Evolutionary conservation across 495 filamentous ascomycete species (phyloP).

Genomic region (Rhypophila decipiens): DNA sequence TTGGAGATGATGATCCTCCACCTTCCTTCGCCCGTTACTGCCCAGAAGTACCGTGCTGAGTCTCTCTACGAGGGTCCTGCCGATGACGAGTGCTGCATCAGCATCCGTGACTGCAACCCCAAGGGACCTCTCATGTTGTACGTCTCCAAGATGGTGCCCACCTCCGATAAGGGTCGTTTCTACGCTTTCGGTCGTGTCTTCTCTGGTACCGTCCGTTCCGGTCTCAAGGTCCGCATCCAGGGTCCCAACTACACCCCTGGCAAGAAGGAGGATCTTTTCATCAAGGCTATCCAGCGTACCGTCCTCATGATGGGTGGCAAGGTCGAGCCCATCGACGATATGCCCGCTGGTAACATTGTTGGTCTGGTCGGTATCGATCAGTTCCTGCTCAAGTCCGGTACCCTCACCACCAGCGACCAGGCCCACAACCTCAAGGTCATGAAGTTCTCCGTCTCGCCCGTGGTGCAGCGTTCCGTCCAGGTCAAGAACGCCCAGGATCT

Average conservation of each 20-base stretch:
- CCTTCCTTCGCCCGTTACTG: conserved; percentile 90
- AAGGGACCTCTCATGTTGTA: conserved; percentile 99
- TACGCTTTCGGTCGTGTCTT: conserved; percentile 99
- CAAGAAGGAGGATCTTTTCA: conserved; percentile 97
- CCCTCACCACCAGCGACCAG: conserved; percentile 91
- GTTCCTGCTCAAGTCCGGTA: conserved; percentile 99
- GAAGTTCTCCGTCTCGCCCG: conserved; percentile 99
- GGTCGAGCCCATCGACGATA: conserved; percentile 98
- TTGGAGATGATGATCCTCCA: conserved; percentile 99
- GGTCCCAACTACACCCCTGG: conserved; percentile 97
- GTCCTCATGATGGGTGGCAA: conserved; percentile 99
- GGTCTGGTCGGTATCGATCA: conserved; percentile 99
- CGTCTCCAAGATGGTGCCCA: conserved; percentile 99
- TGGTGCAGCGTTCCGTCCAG: conserved; percentile 97
- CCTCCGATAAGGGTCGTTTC: conserved; percentile 99
- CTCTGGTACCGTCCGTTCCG: conserved; percentile 92
- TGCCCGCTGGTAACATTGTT: conserved; percentile 98
- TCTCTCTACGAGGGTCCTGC: conserved; percentile 96
- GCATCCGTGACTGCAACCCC: conserved; percentile 96
- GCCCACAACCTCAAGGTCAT: conserved; percentile 99
- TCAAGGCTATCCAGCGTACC: conserved; percentile 99
- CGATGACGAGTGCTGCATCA: conserved; percentile 87
- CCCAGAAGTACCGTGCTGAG: conserved; percentile 97
- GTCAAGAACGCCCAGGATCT: conserved; percentile 99
- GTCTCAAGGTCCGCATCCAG: conserved; percentile 99